A percentile compares a stretch with the other conserved stretches of the same genome.
Conservation (phyloP, 2,329 filamentous ascomycete genomes). For the Chaetomium strumarium region DNA sequence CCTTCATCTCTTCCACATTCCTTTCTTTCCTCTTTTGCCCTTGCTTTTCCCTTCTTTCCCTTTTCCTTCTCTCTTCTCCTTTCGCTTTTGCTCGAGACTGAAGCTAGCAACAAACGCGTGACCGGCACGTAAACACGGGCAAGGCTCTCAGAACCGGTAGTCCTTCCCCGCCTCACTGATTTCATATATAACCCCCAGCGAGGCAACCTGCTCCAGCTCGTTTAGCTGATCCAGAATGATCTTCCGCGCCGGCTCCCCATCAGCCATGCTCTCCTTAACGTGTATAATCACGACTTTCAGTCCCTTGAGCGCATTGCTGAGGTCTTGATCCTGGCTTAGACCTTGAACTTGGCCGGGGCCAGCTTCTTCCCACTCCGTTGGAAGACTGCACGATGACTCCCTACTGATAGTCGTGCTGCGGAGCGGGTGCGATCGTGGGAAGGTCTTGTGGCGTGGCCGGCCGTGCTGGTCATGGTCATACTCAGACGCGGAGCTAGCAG, state of each 20-base stretch:
- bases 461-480: slow-evolving; percentile 19
- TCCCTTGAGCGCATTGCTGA: slow-evolving; percentile 48
- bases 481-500: slow-evolving; percentile 2
- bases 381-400: too few species aligned
- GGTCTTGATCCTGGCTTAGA: background rate
- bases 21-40: too few species aligned
- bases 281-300: slow-evolving; percentile 86
- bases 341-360: background rate
- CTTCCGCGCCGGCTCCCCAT: slow-evolving; percentile 59
- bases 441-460: slow-evolving; percentile 5
- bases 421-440: background rate
- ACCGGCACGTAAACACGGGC: background rate
- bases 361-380: background rate
- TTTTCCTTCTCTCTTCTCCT: too few species aligned
- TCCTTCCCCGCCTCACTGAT: slow-evolving; percentile 62
- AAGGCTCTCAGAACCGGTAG: slow-evolving; percentile 40
- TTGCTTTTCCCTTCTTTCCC: too few species aligned
- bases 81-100: too few species aligned
- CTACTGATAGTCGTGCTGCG: background rate
- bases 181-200: slow-evolving; percentile 74
- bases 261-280: slow-evolving; percentile 77
- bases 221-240: slow-evolving; percentile 64
- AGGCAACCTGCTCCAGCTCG: slow-evolving; percentile 57
- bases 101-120: too few species aligned
- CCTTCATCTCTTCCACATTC: too few species aligned